phyloP scores from a whole-genome alignment of 2,329 filamentous ascomycete species.

The Whalleya microplaca region DNA sequence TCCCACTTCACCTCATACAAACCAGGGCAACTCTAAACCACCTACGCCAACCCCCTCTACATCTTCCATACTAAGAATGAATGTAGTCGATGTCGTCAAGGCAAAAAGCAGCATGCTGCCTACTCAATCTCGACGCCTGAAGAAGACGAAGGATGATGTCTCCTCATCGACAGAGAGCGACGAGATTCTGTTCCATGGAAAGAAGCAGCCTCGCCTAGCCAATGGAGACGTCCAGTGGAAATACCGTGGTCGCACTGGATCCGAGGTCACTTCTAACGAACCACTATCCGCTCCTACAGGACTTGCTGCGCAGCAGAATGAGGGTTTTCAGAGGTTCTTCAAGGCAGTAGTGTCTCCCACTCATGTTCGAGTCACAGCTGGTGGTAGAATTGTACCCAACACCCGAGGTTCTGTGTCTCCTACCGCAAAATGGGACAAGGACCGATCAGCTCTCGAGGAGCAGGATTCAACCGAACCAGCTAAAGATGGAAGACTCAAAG shows the following conservation, averaged over 20 bases:
- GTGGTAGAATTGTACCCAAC: slow-evolving; percentile 69
- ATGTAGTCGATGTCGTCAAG: slow-evolving; percentile 36
- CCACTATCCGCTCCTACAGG: slow-evolving; percentile 59
- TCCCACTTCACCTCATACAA: neutral
- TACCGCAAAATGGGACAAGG: slow-evolving; percentile 53
- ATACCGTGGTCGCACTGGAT: slow-evolving; percentile 50
- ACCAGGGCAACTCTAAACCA: neutral
- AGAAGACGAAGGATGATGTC: slow-evolving; percentile 39
- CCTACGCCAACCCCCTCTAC: neutral
- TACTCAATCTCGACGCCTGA: slow-evolving; percentile 25
- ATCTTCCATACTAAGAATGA: slow-evolving; percentile 1
- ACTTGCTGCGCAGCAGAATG: slow-evolving; percentile 58
- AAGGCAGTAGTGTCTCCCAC: slow-evolving; percentile 70
- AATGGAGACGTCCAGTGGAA: slow-evolving; percentile 40
- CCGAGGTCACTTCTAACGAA: slow-evolving; percentile 47
- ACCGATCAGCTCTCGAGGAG: slow-evolving; percentile 37
- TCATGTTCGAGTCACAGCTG: slow-evolving; percentile 68
- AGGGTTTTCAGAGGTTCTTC: slow-evolving; percentile 71
- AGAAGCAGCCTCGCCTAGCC: slow-evolving; percentile 30
- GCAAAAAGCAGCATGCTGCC: slow-evolving; percentile 25
- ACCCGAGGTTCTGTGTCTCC: slow-evolving; percentile 58
- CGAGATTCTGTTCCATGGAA: slow-evolving; percentile 44
- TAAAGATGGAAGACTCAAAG: slow-evolving; percentile 24
- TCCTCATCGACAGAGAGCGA: slow-evolving; percentile 41
- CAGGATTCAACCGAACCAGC: slow-evolving; percentile 28